Conservation (phyloP, 805 yeast genomes). For the Wickerhamia fluorescens region DNA sequence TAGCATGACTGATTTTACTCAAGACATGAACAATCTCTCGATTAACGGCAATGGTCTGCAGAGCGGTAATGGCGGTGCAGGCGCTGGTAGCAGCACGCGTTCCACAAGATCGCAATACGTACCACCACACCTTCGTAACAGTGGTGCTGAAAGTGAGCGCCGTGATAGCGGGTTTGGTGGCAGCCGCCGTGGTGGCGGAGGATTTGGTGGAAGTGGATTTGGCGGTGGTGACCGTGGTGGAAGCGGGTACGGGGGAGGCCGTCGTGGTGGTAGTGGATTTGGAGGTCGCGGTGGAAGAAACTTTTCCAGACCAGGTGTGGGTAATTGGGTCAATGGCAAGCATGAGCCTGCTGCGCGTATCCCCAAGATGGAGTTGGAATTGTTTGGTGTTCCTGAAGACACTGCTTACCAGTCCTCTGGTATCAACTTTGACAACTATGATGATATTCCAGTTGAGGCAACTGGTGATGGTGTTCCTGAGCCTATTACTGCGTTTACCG, state of each 20-base stretch:
- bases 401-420: slow-evolving; percentile 84
- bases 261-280: slow-evolving; percentile 17
- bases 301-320: slow-evolving; percentile 50
- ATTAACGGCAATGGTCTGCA: slow-evolving; percentile 28
- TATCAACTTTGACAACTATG: slow-evolving; percentile 97
- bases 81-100: slow-evolving; percentile 16
- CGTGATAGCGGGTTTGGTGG: slow-evolving; percentile 26
- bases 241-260: slow-evolving; percentile 10
- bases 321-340: slow-evolving; percentile 80
- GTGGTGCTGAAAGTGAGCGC: slow-evolving; percentile 16
- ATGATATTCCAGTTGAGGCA: slow-evolving; percentile 98
- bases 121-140: slow-evolving; percentile 29
- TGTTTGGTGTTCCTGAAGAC: slow-evolving; percentile 78
- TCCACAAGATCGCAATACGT: slow-evolving; percentile 16
- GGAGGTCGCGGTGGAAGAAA: slow-evolving; percentile 19
- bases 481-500: slow-evolving; percentile 76
- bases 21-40: slow-evolving; percentile 50
- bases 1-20: slow-evolving; percentile 53
- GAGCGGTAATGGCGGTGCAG: slow-evolving; percentile 9
- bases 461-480: slow-evolving; percentile 93
- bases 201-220: slow-evolving; percentile 14
- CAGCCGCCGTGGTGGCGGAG: slow-evolving; percentile 14
- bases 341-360: slow-evolving; percentile 78
- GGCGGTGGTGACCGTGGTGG: slow-evolving; percentile 10
- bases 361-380: slow-evolving; percentile 63